Conservation (phyloP, 257 asterid genomes). For the Solanum acaule region DNA sequence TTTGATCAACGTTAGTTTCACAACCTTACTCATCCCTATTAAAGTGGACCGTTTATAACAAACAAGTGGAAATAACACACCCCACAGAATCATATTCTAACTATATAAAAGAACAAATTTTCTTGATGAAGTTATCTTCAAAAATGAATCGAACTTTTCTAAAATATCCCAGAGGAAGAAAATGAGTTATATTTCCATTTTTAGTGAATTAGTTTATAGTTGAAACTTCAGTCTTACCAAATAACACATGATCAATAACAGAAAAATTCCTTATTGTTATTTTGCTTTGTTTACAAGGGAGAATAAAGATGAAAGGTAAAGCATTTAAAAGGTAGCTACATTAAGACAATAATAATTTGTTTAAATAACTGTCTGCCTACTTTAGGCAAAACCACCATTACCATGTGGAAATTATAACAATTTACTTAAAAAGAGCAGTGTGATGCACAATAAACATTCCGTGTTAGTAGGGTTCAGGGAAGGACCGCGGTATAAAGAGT, state of each 20-base stretch:
- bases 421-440: too few species aligned
- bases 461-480: too few species aligned
- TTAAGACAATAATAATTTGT: neutral
- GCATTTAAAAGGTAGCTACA: slow-evolving; percentile 14
- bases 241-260: neutral
- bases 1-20: neutral
- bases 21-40: too few species aligned
- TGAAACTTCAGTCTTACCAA: slow-evolving; percentile 20
- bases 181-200: neutral
- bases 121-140: neutral
- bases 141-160: neutral
- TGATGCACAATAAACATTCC: neutral
- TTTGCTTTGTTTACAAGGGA: slow-evolving; percentile 18
- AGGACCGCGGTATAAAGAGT: too few species aligned
- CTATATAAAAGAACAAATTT: neutral
- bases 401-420: neutral
- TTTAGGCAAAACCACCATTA: neutral
- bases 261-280: neutral
- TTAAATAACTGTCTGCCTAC: slow-evolving; percentile 18
- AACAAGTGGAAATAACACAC: neutral
- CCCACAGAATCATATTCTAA: neutral
- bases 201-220: neutral
- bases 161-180: neutral
- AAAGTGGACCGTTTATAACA: neutral
- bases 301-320: neutral